phyloP scores from a whole-genome alignment of 176 grass and related monocot species.

The Olyra latifolia region DNA sequence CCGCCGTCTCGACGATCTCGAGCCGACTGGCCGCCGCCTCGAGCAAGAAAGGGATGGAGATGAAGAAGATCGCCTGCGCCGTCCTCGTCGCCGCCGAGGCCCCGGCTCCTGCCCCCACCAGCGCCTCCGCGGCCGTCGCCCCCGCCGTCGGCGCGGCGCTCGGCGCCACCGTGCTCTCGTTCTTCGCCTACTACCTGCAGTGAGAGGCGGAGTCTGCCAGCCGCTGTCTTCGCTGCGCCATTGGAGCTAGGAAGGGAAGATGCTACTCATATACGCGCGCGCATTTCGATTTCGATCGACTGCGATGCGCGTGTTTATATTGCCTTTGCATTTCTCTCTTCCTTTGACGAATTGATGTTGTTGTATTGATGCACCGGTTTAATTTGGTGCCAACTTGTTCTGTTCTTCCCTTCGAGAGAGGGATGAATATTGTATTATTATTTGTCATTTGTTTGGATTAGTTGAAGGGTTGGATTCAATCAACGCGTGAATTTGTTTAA shows the following conservation, averaged over 20 bases:
- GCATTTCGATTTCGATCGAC: neutral
- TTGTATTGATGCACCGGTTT: constrained; percentile 26
- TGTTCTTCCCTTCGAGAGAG: constrained; percentile 27
- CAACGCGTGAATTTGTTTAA: neutral
- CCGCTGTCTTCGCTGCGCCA: neutral
- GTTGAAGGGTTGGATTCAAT: constrained; percentile 30
- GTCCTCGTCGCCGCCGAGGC: constrained; percentile 70
- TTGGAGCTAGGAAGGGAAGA: neutral
- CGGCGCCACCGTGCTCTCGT: constrained; percentile 66
- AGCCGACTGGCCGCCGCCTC: neutral
- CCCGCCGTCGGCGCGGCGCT: constrained; percentile 53
- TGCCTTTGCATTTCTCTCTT: neutral
- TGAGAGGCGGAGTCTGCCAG: constrained; percentile 35
- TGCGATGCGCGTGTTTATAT: constrained; percentile 12
- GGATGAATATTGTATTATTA: constrained; percentile 41
- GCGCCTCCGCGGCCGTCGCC: constrained; percentile 40
- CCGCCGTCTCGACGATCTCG: neutral
- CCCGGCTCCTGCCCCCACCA: constrained; percentile 66
- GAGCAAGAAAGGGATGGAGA: constrained; percentile 61
- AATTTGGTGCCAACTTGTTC: constrained; percentile 11
- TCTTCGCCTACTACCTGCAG: constrained; percentile 81
- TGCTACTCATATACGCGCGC: neutral
- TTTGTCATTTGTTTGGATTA: constrained; percentile 38
- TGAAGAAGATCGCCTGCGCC: constrained; percentile 93
- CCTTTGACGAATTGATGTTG: constrained; percentile 26